Percentiles rank a stretch among this genome's conserved stretches.
phyloP scores from a whole-genome alignment of 495 filamentous ascomycete genomes.

The Penicillium parvum region DNA sequence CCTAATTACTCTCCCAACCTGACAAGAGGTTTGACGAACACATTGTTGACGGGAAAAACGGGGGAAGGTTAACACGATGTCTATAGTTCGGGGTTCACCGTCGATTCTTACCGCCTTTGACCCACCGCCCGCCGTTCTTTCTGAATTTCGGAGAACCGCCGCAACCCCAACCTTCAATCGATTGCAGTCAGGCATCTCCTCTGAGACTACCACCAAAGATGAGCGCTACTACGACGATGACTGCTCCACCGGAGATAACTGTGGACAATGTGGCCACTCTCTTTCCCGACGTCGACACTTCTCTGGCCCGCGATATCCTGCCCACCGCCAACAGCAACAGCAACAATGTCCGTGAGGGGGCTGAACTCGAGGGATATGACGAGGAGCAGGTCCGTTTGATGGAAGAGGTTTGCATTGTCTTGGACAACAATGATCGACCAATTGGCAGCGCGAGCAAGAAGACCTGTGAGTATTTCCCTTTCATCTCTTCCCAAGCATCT shows the following conservation, averaged over 20 bases:
- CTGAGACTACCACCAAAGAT: too few relatives aligned
- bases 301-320: conserved; percentile 60
- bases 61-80: too few relatives aligned
- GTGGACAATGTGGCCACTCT: conserved; percentile 82
- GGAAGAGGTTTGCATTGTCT: conserved; percentile 98
- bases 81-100: conserved; percentile 10
- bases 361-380: conserved; percentile 78
- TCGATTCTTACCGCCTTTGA: conserved; percentile 20
- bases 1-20: too few relatives aligned
- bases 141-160: too few relatives aligned
- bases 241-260: conserved; percentile 52
- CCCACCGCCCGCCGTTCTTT: conserved; percentile 9
- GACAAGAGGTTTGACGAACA: too few relatives aligned
- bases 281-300: conserved; percentile 96
- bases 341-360: conserved; percentile 30
- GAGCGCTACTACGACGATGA: conserved; percentile 48
- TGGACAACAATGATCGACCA: conserved; percentile 85
- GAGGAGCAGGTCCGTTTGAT: conserved; percentile 96
- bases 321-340: conserved; percentile 30
- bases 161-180: too few relatives aligned
- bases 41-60: too few relatives aligned
- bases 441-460: conserved; percentile 99
- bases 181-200: too few relatives aligned
- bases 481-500: too few relatives aligned
- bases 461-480: conserved; percentile 73